Conservation (phyloP, 257 asterid species). For the Solanum habrochaites region DNA sequence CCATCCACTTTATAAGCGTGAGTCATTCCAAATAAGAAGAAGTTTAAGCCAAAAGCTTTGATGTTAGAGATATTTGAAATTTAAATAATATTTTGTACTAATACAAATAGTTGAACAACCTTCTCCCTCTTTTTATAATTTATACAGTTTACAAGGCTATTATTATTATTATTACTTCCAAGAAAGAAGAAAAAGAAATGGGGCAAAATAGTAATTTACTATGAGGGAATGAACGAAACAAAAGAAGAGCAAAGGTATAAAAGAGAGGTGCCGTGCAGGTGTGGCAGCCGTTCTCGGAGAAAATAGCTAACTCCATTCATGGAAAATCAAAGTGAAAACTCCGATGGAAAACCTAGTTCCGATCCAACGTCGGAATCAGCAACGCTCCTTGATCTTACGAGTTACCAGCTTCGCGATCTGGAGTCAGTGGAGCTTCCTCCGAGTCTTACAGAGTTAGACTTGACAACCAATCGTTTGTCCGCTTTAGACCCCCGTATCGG, state of each 20-base stretch:
- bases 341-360: not conserved
- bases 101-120: not conserved
- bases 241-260: not conserved
- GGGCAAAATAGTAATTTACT: not conserved
- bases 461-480: conserved; percentile 85
- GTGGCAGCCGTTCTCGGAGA: not conserved
- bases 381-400: conserved; percentile 55
- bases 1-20: too few relatives aligned
- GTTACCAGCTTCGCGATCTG: conserved; percentile 88
- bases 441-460: conserved; percentile 62
- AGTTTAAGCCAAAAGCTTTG: too few relatives aligned
- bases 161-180: not conserved
- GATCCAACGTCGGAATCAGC: conserved; percentile 18
- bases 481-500: conserved; percentile 74
- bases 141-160: not conserved
- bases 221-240: too few relatives aligned
- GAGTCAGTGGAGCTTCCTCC: conserved; percentile 61
- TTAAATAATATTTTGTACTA: too few relatives aligned
- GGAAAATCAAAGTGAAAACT: conserved; percentile 1
- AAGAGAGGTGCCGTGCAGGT: not conserved
- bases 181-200: not conserved
- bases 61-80: too few relatives aligned
- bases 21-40: too few relatives aligned
- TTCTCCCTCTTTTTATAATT: not conserved
- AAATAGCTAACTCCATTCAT: not conserved